Base-by-base conservation (phyloP, 1,284 basidiomycete species). In the Sporisorium exsertum region DNA sequence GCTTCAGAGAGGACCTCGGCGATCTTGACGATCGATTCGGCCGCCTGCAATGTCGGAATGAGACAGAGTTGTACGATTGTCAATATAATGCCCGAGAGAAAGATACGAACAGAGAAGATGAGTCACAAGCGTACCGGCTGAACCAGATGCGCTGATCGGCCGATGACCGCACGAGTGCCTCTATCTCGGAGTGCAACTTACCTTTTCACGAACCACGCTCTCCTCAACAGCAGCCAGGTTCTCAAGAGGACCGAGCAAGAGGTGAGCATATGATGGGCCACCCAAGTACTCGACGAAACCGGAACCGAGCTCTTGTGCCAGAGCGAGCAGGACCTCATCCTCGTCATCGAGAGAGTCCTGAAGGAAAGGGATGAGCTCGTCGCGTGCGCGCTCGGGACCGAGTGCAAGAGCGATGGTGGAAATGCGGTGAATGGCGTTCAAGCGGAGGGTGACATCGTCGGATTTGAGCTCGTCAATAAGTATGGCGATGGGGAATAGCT, bases 321-420 rank as follows among this genome's bases (percentile, higher is more conserved):
- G 89, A 5, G 96, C 97, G 43, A 99, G 90, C 42, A 99, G 88
- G 32, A 99, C 96, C 86, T 99, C 97, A 86, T 99, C 97, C 87
- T 99, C 97, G 85, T 99, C 97, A 87, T 99, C 97, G 79, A 99
- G 91, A 40, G 95, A 97, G 85, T 99, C 96, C 88, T 95, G 93
- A 65, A 99, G 90, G 88, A 99, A 99, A 1, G 95, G 94, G 77
- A 99, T 91, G 75, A 99, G 90, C 87, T 99, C 97, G 70, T 96
- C 94, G 73, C 97, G 91, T 37, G 96, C 93, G 76, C 97, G 92
- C 88, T 97, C 93, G 33, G 95, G 92, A 15, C 97, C 97, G 56
- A 99, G 90, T 43, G 97, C 97, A 72, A 99, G 90, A 3, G 97
- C 97, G 87, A 99, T 99, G 60, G 97, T 99, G 70, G 95, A 95